A percentile compares a stretch with the other conserved stretches of the same genome.
phyloP scores from a whole-genome alignment of 345 rosid genomes.

The Firmiana major region DNA sequence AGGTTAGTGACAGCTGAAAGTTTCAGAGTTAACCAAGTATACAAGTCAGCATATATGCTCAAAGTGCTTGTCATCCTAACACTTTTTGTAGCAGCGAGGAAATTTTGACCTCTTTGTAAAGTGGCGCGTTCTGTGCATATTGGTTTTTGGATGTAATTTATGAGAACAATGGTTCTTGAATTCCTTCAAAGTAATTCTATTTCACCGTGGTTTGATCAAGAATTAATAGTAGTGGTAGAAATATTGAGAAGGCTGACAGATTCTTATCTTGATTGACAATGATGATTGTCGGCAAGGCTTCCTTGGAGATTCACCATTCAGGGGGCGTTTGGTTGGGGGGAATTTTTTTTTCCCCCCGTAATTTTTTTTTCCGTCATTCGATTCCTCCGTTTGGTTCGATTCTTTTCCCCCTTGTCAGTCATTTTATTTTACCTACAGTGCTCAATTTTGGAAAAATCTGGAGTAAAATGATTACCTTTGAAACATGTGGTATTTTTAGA shows the following conservation, averaged over 20 bases:
- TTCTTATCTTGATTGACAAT: not conserved
- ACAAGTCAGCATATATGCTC: not conserved
- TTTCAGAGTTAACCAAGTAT: not conserved
- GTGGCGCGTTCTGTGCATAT: not conserved
- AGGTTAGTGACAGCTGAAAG: not conserved
- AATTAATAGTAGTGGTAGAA: not conserved
- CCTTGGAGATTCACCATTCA: too few species aligned
- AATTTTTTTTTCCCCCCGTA: too few species aligned
- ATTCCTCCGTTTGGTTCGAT: too few species aligned
- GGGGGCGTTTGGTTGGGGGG: too few species aligned
- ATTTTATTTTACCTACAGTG: too few species aligned
- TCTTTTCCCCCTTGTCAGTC: too few species aligned
- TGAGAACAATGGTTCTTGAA: not conserved
- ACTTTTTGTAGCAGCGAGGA: not conserved
- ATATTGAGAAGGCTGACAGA: not conserved
- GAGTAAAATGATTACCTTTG: too few species aligned
- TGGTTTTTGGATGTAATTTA: slow-evolving; percentile 8
- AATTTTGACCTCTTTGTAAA: not conserved
- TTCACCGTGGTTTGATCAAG: not conserved
- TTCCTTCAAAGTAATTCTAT: not conserved
- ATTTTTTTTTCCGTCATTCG: too few species aligned
- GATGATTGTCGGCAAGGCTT: not conserved
- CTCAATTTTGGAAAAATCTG: too few species aligned
- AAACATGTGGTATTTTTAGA: too few species aligned
- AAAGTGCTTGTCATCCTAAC: not conserved